Evolutionary conservation across 352 stramenopile genomes (phyloP), one percentile per base, ranked within the genome.

Genomic region (Blastocystis sp.): DNA sequence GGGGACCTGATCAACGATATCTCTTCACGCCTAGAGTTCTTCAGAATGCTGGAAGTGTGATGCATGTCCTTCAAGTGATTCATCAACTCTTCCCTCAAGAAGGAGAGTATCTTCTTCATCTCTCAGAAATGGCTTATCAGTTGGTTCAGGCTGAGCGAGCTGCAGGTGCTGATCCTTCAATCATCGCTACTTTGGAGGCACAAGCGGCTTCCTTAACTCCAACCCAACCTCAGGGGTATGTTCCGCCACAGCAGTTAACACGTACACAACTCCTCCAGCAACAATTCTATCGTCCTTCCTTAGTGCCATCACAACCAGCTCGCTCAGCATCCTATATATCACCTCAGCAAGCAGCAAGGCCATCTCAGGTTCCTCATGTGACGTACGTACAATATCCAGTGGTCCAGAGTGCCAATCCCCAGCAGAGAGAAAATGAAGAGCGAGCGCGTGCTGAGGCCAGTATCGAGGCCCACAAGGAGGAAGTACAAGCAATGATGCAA

Each of bases 31-130:
- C 49, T 16, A 14, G 1, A 0, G 29, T 66, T 1, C 4, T 83
- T 11, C 27, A 27, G n/a, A 83, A 83, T 37, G 71, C 71, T n/a
- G n/a, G 12, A 5, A 66, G 27, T 19, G 54, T 83, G 49, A 27
- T 83, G n/a, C 49, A 83, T 27, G 49, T 83, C 29, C 46, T 83
- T 24, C 49, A 51, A 14, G 49, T 65, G 21, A 42, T 83, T 29
- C 32, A 32, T 1, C 9, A 29, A 7, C 14, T 67, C 11, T 83
- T 51, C 24, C 71, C 71, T 32, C 71, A 43, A 21, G 71, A 83
- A 56, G 49, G 21, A 3, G 51, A 83, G 21, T 83, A 83, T 27
- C 54, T 83, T 19, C 35, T 83, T 11, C 71, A 83, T 43, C 43
- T 66, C 3, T 29, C 19, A n/a, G 71, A 83, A 29, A 65, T 83